These are phyloP conservation scores for Plasmodium sp. DNA, from an alignment of 169 alveolate species.

Conservation along the genomic window DNA sequence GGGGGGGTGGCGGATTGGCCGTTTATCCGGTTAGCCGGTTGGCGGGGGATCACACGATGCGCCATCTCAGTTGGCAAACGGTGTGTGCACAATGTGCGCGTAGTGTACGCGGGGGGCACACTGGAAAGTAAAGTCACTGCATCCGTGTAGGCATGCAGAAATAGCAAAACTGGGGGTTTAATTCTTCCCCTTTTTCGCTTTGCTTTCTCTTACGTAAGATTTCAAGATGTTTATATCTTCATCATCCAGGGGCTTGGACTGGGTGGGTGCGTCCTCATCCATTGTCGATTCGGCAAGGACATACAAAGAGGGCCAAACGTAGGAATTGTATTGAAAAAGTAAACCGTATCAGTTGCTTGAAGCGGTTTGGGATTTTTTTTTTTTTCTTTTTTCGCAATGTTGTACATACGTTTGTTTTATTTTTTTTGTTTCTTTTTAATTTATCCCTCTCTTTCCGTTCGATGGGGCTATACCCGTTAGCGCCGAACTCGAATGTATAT, in stretches of 20 bases:
- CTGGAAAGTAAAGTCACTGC: not conserved
- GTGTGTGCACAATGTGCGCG: not conserved
- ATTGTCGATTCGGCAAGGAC: conserved; percentile 5
- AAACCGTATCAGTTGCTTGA: not conserved
- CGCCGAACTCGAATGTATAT: not conserved
- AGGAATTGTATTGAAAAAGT: not conserved
- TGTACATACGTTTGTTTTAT: not conserved
- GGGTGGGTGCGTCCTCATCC: conserved; percentile 56
- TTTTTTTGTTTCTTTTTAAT: not conserved
- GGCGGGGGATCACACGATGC: not conserved
- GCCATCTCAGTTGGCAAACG: not conserved
- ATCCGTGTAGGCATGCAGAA: not conserved
- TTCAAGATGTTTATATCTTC: conserved; percentile 76
- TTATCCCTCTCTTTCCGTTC: not conserved
- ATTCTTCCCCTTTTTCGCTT: not conserved
- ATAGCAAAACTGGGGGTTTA: not conserved
- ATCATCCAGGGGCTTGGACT: conserved; percentile 74
- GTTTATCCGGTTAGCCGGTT: not conserved
- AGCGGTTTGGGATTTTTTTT: not conserved
- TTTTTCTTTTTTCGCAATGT: not conserved
- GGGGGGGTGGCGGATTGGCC: not conserved
- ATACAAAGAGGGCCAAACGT: conserved; percentile 5
- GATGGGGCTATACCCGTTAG: not conserved
- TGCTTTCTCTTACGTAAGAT: conserved; percentile 34
- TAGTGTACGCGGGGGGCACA: not conserved